phyloP scores from a whole-genome alignment of 495 filamentous ascomycete species.

The Aspergillus steynii region DNA sequence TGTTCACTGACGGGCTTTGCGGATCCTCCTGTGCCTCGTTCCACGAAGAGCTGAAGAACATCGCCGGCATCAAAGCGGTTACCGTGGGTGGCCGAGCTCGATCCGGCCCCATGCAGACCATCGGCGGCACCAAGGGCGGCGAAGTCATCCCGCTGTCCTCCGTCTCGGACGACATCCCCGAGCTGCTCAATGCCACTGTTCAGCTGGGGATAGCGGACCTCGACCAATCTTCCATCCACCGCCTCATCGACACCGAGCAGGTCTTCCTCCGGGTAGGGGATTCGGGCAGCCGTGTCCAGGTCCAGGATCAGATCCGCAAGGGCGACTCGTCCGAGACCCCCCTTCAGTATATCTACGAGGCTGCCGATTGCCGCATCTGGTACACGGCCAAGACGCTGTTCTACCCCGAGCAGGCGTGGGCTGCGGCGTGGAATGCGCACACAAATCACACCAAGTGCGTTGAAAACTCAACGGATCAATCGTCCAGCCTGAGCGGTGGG shows the following conservation, averaged over 20 bases:
- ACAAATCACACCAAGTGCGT: slow-evolving; percentile 21
- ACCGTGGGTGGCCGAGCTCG: slow-evolving; percentile 49
- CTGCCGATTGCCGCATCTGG: slow-evolving; percentile 33
- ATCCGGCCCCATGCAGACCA: slow-evolving; percentile 44
- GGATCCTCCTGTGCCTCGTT: slow-evolving; percentile 53
- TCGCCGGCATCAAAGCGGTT: slow-evolving; percentile 50
- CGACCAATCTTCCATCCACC: not conserved
- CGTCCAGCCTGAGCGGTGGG: slow-evolving; percentile 11
- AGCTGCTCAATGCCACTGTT: slow-evolving; percentile 3
- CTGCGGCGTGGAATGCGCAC: slow-evolving; percentile 12
- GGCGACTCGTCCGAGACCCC: slow-evolving; percentile 15
- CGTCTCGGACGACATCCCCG: not conserved
- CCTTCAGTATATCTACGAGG: slow-evolving; percentile 31
- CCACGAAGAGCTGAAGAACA: slow-evolving; percentile 51
- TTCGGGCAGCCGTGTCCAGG: slow-evolving; percentile 7
- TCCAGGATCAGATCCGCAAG: slow-evolving; percentile 16
- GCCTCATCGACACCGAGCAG: slow-evolving; percentile 2
- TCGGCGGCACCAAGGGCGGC: slow-evolving; percentile 37
- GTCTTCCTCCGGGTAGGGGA: slow-evolving; percentile 11
- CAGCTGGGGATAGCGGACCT: slow-evolving; percentile 2
- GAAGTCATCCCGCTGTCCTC: slow-evolving; percentile 5
- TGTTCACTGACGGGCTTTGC: slow-evolving; percentile 47
- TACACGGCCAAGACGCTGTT: slow-evolving; percentile 23
- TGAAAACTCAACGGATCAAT: slow-evolving; percentile 8
- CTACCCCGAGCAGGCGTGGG: slow-evolving; percentile 21